phyloP scores from a whole-genome alignment of 352 stramenopile species.

The Phytophthora sp. region DNA sequence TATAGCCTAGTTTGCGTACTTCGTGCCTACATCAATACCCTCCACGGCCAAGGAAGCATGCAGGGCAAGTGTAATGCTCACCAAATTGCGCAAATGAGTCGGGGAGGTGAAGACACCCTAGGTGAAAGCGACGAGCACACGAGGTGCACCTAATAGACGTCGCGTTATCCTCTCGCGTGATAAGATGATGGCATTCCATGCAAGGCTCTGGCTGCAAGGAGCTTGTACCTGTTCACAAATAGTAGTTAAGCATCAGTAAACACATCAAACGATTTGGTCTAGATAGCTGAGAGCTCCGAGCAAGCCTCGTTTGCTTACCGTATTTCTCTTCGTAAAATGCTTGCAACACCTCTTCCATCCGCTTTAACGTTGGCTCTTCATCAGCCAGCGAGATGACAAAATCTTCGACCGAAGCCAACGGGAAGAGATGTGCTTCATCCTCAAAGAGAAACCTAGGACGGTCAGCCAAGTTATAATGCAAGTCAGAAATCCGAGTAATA shows the following conservation, averaged over 20 bases:
- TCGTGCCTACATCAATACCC: slow-evolving; percentile 23
- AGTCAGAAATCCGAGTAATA: too few relatives aligned
- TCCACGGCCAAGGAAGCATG: slow-evolving; percentile 60
- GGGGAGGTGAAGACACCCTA: slow-evolving; percentile 60
- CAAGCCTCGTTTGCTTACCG: slow-evolving; percentile 18
- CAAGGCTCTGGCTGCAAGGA: slow-evolving; percentile 31
- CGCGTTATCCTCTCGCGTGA: slow-evolving; percentile 32
- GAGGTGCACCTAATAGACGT: slow-evolving; percentile 55
- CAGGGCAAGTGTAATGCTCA: slow-evolving; percentile 62
- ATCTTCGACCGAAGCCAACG: slow-evolving; percentile 45
- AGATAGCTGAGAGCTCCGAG: background rate
- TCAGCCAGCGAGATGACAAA: slow-evolving; percentile 40
- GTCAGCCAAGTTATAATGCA: too few relatives aligned
- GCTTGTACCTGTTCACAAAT: slow-evolving; percentile 12
- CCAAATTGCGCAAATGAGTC: slow-evolving; percentile 66
- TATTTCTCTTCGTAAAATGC: slow-evolving; percentile 39
- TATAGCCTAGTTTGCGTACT: too few relatives aligned
- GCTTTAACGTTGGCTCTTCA: slow-evolving; percentile 38
- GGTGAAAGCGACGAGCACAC: slow-evolving; percentile 56
- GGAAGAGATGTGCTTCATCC: slow-evolving; percentile 73
- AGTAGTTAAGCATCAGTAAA: background rate
- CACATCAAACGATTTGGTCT: background rate
- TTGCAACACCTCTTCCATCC: slow-evolving; percentile 47
- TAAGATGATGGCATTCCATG: slow-evolving; percentile 45
- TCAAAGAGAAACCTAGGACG: slow-evolving; percentile 54